These are phyloP conservation scores for Dacryopinax primogenitus DNA, from an alignment of 768 basidiomycete genomes.

Conservation along the genomic window DNA sequence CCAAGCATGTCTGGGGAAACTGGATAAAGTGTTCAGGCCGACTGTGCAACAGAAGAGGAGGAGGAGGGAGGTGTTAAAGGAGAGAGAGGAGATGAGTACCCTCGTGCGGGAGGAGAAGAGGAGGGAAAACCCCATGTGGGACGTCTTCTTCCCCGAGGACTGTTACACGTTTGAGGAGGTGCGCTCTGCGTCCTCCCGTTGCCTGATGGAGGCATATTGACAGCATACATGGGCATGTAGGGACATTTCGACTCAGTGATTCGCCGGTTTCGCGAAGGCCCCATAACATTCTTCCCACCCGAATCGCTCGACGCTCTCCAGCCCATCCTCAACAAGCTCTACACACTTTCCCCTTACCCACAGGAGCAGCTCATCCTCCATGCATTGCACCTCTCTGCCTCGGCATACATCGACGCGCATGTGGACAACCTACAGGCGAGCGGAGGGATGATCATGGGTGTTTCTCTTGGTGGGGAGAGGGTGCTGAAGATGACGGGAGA, in stretches of 20 bases:
- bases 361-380: constrained; percentile 23
- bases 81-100: not conserved
- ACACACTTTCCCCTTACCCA: constrained; percentile 20
- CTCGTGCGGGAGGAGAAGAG: too few relatives aligned
- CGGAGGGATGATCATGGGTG: constrained; percentile 28
- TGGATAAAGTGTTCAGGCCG: not conserved
- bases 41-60: not conserved
- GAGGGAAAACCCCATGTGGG: not conserved
- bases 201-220: too few relatives aligned
- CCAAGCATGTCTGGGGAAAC: not conserved
- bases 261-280: constrained; percentile 24
- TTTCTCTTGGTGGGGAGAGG: constrained; percentile 27
- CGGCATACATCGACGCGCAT: constrained; percentile 30
- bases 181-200: not conserved
- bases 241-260: constrained; percentile 29
- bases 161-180: not conserved
- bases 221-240: too few relatives aligned
- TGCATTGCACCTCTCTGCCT: constrained; percentile 28
- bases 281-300: constrained; percentile 22
- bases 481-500: constrained; percentile 24
- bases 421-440: constrained; percentile 32
- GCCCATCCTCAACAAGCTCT: constrained; percentile 20
- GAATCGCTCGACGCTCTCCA: constrained; percentile 14
- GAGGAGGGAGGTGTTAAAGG: not conserved
- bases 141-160: not conserved